These are phyloP conservation scores for Lactarius tabidus DNA, from an alignment of 768 basidiomycete species.

Conservation along the genomic window DNA sequence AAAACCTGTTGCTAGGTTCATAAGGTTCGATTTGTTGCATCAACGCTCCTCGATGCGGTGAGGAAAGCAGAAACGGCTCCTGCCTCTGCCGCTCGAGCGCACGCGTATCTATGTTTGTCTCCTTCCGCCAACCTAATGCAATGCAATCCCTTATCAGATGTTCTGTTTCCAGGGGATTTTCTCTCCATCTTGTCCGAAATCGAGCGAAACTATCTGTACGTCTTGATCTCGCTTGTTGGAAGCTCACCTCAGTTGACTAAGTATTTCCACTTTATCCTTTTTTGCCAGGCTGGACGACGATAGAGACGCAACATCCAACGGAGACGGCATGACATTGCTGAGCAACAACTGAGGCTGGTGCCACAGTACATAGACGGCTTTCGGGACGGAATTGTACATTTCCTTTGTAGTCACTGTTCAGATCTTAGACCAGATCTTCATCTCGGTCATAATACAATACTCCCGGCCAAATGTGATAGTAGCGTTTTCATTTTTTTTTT, in stretches of 20 bases:
- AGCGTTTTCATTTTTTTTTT: constrained; percentile 7
- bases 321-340: constrained; percentile 46
- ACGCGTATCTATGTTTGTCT: constrained; percentile 76
- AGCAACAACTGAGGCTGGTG: constrained; percentile 20
- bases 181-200: constrained; percentile 88
- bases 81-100: constrained; percentile 77
- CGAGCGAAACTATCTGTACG: constrained; percentile 82
- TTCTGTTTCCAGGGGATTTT: constrained; percentile 69
- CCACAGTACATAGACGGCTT: background rate
- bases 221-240: constrained; percentile 18
- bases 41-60: constrained; percentile 81
- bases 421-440: constrained; percentile 10
- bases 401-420: constrained; percentile 6
- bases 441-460: constrained; percentile 16
- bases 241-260: constrained; percentile 9
- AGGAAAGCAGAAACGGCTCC: constrained; percentile 76
- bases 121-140: constrained; percentile 7
- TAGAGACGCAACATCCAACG: constrained; percentile 56
- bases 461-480: constrained; percentile 3
- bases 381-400: constrained; percentile 13
- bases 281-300: constrained; percentile 60
- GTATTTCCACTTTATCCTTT: background rate
- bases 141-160: constrained; percentile 2
- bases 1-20: constrained; percentile 52
- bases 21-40: constrained; percentile 92